Evolutionary conservation across 345 rosid genomes (phyloP).

Genomic region (Ceriops decandra): DNA sequence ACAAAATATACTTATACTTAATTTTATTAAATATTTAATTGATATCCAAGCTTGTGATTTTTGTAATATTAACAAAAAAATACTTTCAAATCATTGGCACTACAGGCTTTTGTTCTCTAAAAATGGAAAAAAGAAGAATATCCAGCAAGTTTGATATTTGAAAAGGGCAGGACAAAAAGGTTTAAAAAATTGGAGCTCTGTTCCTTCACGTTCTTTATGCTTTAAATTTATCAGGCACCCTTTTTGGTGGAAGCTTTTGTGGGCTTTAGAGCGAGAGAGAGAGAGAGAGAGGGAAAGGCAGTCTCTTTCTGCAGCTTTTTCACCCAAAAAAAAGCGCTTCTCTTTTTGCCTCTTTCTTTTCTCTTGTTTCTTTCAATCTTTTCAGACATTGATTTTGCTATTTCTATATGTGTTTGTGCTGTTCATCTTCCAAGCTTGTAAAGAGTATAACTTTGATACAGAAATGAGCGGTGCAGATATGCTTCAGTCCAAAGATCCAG

Average conservation of each 20-base stretch:
- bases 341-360: background rate
- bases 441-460: slow-evolving; percentile 5
- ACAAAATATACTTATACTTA: no score
- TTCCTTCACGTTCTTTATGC: slow-evolving; percentile 54
- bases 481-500: slow-evolving; percentile 41
- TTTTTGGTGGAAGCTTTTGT: slow-evolving; percentile 18
- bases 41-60: no score
- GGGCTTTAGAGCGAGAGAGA: slow-evolving; percentile 7
- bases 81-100: no score
- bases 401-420: slow-evolving; percentile 32
- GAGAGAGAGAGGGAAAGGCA: background rate
- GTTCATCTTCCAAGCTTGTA: slow-evolving; percentile 21
- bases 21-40: no score
- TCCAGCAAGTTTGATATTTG: background rate
- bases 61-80: no score
- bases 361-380: slow-evolving; percentile 5
- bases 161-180: slow-evolving; percentile 7
- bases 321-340: background rate
- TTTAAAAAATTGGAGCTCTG: slow-evolving; percentile 14
- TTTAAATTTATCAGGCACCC: slow-evolving; percentile 25
- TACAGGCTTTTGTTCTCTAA: no score
- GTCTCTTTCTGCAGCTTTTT: slow-evolving; percentile 16
- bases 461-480: slow-evolving; percentile 28
- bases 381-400: slow-evolving; percentile 18
- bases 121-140: background rate